Percentiles rank a stretch among this genome's conserved stretches.
These are phyloP conservation scores for Claviceps maximensis DNA, from an alignment of 2,329 filamentous ascomycete genomes.

Conservation along the genomic window DNA sequence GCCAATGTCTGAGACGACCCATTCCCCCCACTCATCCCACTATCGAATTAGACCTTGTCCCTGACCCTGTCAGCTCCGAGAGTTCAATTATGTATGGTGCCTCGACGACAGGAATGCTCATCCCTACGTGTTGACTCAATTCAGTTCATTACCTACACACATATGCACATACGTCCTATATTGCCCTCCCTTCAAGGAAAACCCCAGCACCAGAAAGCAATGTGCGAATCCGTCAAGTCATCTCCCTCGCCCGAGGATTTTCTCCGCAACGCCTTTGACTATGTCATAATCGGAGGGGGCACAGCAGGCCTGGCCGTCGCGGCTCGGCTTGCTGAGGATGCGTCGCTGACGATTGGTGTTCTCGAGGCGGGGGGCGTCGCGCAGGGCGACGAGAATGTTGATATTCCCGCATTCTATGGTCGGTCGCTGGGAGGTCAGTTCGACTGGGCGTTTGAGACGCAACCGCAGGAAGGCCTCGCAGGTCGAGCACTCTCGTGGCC, in stretches of 20 bases:
- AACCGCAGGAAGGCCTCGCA: conserved; percentile 22
- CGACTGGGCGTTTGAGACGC: conserved; percentile 30
- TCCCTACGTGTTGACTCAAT: background rate
- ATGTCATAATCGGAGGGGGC: conserved; percentile 38
- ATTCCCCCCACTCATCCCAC: background rate
- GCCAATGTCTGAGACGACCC: background rate
- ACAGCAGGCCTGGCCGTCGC: conserved; percentile 40
- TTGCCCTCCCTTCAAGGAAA: too few species aligned
- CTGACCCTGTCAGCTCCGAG: background rate
- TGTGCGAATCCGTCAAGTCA: background rate
- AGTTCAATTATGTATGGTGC: background rate
- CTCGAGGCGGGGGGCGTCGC: conserved; percentile 20
- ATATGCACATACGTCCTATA: too few species aligned
- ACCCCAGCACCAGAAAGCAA: background rate
- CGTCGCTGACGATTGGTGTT: conserved; percentile 17
- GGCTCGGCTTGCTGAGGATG: conserved; percentile 29
- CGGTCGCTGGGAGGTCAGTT: conserved; percentile 20
- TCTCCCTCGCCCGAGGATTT: conserved; percentile 12
- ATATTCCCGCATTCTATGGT: conserved; percentile 25
- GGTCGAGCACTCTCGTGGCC: conserved; percentile 28
- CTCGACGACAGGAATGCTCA: background rate
- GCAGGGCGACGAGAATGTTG: conserved; percentile 19
- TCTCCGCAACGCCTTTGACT: conserved; percentile 15
- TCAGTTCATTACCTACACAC: too few species aligned
- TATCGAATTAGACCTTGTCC: background rate